Evolutionary conservation across 768 basidiomycete genomes (phyloP), one percentile per base, ranked within the genome.

Genomic region (Pisolithus microcarpus): DNA sequence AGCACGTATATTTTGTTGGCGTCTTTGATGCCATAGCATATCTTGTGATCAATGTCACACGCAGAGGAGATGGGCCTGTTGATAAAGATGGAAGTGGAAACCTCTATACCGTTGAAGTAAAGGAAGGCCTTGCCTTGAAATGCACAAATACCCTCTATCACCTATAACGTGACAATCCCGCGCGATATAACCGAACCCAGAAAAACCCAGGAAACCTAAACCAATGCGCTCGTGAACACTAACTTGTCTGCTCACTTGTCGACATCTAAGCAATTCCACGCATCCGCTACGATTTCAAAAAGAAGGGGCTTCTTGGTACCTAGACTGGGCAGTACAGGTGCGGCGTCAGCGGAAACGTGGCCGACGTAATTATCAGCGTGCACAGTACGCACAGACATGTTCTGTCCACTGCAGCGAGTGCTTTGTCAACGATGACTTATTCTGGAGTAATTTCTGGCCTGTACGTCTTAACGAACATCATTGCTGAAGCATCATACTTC

Each of bases 281-380:
- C 78, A 67, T 92, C 91, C 0, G 88, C 83, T 3, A 92, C 86
- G 46, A 91, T 91, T 49, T 91, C 85, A 59, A 91, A 91, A 3
- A 92, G 65, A 58, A 87, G 91, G 0, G 69, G 65, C 64, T 90
- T 90, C 61, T 84, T 84, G 16, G 70, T 1, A 10, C 65, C 69
- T 5, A 60, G 52, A 11, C 61, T 68, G 11, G 5, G 34, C 15
- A 34, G 13, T 15, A 15, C 34, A 30, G 43, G 19, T 1, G 23
- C 23, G 24, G n/a, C n/a, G 36, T 9, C 31, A 46, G 11, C 9
- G 3, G 44, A 15, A 34, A 13, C 5, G 13, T 34, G 1, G 23
- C 46, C 50, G n/a, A 49, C 24, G 34, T 26, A 19, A 31, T 11
- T 8, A 10, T 2, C n/a, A n/a, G n/a, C n/a, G n/a, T n/a, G n/a